Evolutionary conservation across 345 rosid species (phyloP), one percentile per base, ranked within the genome.

Genomic region (Zanthoxylum bungeanum): DNA sequence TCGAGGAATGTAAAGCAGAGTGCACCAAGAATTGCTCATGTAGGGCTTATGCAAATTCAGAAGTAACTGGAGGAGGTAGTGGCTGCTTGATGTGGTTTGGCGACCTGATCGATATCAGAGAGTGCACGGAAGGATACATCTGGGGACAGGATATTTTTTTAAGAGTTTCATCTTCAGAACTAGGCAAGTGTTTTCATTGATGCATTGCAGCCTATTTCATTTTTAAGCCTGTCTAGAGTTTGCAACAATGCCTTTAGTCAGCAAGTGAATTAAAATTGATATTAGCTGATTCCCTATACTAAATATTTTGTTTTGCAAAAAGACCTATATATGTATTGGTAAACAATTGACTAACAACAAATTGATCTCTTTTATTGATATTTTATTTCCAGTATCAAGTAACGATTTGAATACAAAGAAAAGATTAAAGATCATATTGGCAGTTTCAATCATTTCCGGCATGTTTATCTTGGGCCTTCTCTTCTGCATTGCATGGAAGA

Each of bases 21-120:
- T 77, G 84, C 58, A 64, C 28, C 34, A 73, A 17, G 28, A 79
- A 77, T 49, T 79, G 84, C 25, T 70, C 78, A 4, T 82, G 84
- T n/a, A 69, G 65, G 0, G 85, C 82, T 34, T 85, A 67, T 61
- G 69, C 84, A 3, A 55, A 49, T 57, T 31, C 70, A 22, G 62
- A 81, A 31, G 7, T 75, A 12, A 63, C 53, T 1, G 63, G 36
- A 12, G 72, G 64, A 65, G 84, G 88, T 8, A 64, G 39, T 2
- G 82, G 83, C 24, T 85, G 88, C 12, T 39, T 82, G 60, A 67
- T 73, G 69, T 76, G 86, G 84, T 78, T 76, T 19, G 64, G 68
- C 1, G 78, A 82, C 22, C 40, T 85, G 25, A 27, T 76, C 2
- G 77, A 85, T 46, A 39, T 78, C 4, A 74, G 63, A 57, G 40